Evolutionary conservation across 2,329 filamentous ascomycete genomes (phyloP), one percentile per base, ranked within the genome.

Genomic region (Chaetomium sp.): DNA sequence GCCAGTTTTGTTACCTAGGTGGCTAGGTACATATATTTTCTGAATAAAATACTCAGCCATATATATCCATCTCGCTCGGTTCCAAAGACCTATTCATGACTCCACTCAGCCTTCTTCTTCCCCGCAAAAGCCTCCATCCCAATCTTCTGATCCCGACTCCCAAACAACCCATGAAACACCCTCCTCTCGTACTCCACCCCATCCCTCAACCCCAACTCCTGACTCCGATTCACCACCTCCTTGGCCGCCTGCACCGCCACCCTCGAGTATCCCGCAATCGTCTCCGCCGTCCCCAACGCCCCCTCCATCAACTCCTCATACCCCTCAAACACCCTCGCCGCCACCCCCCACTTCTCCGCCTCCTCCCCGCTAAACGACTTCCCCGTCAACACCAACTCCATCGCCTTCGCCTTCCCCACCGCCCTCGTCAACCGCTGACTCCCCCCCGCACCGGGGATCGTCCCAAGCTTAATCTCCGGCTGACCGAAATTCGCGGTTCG

Each of bases 221-320:
- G 91, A 72, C 91, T 96, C 85, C 96, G 97, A 71, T 97, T 96
- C 54, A 99, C 92, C n/a, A 94, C 92, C 78, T 99, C 94, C 79
- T 99, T 99, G 55, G 83, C 87, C 9, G 88, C 94, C 74, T 90
- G 85, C 56, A 95, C 84, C 1, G 92, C 88, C n/a, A 99, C 86
- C 68, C 80, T 84, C 52, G 88, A 91, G 72, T 94, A 90, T 1
- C 87, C 76, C 0, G 94, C 91, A 74, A 99, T 96, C 52, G 84
- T 91, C 77, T 88, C 89, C 2, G 94, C 94, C 14, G 90, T 92
- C 69, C 86, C 83, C 58, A 96, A 71, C 2, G 91, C 85, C 54
- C 84, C 89, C 66, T 90, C 85, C 69, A 97, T 85, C 67, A 96
- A 78, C 68, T 87, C 86, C 62, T 95, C 88, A 62, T 92, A 84